Percentiles rank a stretch among this genome's conserved stretches.
Evolutionary conservation across 495 filamentous ascomycete genomes (phyloP).

Genomic region (Venustampulla echinocandica): DNA sequence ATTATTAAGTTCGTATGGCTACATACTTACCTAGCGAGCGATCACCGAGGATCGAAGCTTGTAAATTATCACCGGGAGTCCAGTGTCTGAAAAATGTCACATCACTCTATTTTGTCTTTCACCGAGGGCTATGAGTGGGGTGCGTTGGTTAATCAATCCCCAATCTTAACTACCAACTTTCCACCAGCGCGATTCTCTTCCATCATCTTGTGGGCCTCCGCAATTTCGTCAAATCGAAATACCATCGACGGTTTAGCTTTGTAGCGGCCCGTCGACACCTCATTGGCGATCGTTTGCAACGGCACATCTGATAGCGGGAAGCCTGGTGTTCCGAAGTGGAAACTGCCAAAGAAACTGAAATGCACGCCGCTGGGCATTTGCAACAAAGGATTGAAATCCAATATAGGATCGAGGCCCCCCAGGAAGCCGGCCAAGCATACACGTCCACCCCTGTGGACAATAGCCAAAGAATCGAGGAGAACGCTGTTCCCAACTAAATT

Average conservation of each 20-base stretch:
- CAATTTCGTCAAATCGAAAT: conserved; percentile 15
- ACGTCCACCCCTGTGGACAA: conserved; percentile 30
- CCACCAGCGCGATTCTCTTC: conserved; percentile 6
- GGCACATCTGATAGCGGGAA: conserved; percentile 38
- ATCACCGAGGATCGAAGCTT: too few species aligned
- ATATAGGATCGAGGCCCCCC: conserved; percentile 37
- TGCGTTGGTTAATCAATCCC: too few species aligned
- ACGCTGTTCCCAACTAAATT: conserved; percentile 36
- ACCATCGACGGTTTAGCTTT: conserved; percentile 12
- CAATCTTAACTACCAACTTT: conserved; percentile 14
- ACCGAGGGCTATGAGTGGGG: too few species aligned
- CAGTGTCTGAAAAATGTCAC: too few species aligned
- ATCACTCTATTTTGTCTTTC: too few species aligned
- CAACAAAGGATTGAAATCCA: conserved; percentile 38
- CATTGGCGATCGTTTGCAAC: conserved; percentile 31
- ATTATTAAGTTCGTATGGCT: not conserved
- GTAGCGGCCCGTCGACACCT: conserved; percentile 8
- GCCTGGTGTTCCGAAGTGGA: conserved; percentile 31
- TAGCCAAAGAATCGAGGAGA: conserved; percentile 32
- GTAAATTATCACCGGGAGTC: too few species aligned
- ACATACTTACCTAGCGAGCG: too few species aligned
- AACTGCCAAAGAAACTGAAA: conserved; percentile 40
- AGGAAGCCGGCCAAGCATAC: conserved; percentile 36
- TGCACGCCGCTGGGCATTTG: conserved; percentile 42
- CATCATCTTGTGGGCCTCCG: conserved; percentile 10